Evolutionary conservation across 2,329 filamentous ascomycete genomes (phyloP), one percentile per base, ranked within the genome.

Genomic region (Hypoxylon sp.): DNA sequence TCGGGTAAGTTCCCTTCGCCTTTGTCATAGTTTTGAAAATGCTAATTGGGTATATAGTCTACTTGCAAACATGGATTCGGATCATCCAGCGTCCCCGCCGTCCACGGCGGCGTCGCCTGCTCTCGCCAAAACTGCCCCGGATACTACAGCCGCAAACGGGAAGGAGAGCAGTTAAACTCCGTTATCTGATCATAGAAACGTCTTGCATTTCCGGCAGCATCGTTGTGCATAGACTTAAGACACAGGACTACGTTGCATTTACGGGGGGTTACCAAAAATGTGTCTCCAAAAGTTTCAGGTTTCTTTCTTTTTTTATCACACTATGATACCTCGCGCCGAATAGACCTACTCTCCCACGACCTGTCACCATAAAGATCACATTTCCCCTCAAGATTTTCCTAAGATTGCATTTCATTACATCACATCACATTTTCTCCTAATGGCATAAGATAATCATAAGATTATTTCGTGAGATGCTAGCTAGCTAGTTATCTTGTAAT

Each of bases 1-100:
- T 96, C 78, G 93, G 91, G 92, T 97, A 84, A 80, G 88, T 65
- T 38, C 12, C 5, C 19, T 13, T 27, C 2, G 3, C 34, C n/a
- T n/a, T n/a, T n/a, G n/a, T n/a, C n/a, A n/a, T n/a, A n/a, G n/a
- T n/a, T n/a, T n/a, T n/a, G n/a, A n/a, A n/a, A n/a, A n/a, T n/a
- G n/a, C n/a, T n/a, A n/a, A n/a, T n/a, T n/a, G n/a, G n/a, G n/a
- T n/a, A n/a, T n/a, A n/a, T 57, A 84, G 82, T 68, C 73, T 83
- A 58, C 75, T 85, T 57, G 82, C 80, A 64, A 83, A 76, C 66
- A 81, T 78, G 82, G 78, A 77, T 62, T 66, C 65, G 19, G 82
- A 83, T 68, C 78, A 81, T 72, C 85, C 80, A 55, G 79, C 82
- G 65, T 90, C 88, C 63, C 88, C 89, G 65, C 86, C 88, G 47